Percentiles rank a stretch among this genome's conserved stretches.
These are phyloP conservation scores for Seminavis robusta DNA, from an alignment of 108 stramenopile species.

Conservation along the genomic window DNA sequence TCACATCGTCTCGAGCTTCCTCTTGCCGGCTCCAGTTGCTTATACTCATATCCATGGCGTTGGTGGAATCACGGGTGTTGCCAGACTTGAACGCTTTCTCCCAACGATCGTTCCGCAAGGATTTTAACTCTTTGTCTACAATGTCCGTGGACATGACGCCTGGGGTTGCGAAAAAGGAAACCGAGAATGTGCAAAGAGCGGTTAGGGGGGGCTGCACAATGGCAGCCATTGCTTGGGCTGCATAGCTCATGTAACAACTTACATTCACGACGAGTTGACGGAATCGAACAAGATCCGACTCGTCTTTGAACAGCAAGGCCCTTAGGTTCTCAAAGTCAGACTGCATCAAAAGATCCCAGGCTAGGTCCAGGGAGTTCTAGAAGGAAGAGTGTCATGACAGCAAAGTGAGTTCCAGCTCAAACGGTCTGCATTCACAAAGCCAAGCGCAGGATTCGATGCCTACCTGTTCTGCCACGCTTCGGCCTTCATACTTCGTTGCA, in stretches of 20 bases:
- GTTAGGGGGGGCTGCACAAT: too few species aligned
- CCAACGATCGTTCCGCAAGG: constrained; percentile 24
- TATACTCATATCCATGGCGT: too few species aligned
- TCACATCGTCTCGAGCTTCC: constrained; percentile 3
- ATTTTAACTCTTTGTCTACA: constrained; percentile 25
- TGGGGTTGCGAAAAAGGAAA: too few species aligned
- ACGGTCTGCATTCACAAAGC: too few species aligned
- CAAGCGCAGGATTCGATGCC: too few species aligned
- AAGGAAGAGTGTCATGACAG: too few species aligned
- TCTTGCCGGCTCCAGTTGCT: constrained; percentile 1
- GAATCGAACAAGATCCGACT: constrained; percentile 34
- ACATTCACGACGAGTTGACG: constrained; percentile 58
- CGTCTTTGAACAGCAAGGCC: constrained; percentile 23
- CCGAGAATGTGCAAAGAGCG: too few species aligned
- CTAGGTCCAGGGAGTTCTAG: constrained; percentile 49
- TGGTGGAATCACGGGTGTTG: too few species aligned
- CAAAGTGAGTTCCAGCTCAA: too few species aligned
- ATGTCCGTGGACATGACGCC: constrained; percentile 43
- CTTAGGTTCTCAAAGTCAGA: constrained; percentile 23
- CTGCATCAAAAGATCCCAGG: constrained; percentile 45
- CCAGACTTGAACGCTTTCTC: constrained; percentile 22
- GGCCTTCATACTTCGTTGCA: constrained; percentile 47
- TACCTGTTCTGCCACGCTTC: constrained; percentile 58
- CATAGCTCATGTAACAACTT: too few species aligned
- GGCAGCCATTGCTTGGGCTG: too few species aligned